Evolutionary conservation across 1,284 basidiomycete species (phyloP), one percentile per base, ranked within the genome.

Genomic region (Marasmius sp.): DNA sequence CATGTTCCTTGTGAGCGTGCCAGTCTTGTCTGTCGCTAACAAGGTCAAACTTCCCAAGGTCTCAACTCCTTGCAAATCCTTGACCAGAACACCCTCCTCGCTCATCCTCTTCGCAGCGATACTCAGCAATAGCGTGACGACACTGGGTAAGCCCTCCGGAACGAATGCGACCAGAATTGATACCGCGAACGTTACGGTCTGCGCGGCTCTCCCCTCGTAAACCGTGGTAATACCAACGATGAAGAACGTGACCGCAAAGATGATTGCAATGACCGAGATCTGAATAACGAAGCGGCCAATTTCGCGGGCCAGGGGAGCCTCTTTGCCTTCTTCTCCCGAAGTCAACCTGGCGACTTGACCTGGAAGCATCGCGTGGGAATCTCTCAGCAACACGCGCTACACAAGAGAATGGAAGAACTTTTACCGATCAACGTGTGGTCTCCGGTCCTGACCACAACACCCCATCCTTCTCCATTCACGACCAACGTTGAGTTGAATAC

Each of bases 91-190:
- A 64, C 89, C 88, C 70, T 87, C 85, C 22, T 81, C 81, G 1
- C 87, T 86, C 88, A 91, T 90, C 50, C 87, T 78, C 71, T 88
- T 87, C 3, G 89, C 89, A 0, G 88, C 87, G 55, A 90, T 87
- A 2, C 88, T 88, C 5, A 91, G 72, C 61, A 90, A 74, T 9
- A 91, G 78, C 1, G 88, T 89, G 51, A 91, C 89, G 2, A 88
- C 87, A 10, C 87, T 86, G 0, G 89, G 88, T 48, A 90, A 75
- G 65, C 88, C 88, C 69, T 88, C 86, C 0, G 85, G 87, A 1
- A 87, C 86, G 69, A 87, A 91, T 3, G 89, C 87, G n/a, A 91
- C 88, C 41, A 91, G 76, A 62, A 91, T 81, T 7, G 87, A 88
- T 1, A 89, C 85, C 2, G 87, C 87, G 59, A 88, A 88, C 0